Percentiles rank a stretch among this genome's conserved stretches.
Conservation (phyloP, 129 eudicot species). For the Helianthus tuberosus region DNA sequence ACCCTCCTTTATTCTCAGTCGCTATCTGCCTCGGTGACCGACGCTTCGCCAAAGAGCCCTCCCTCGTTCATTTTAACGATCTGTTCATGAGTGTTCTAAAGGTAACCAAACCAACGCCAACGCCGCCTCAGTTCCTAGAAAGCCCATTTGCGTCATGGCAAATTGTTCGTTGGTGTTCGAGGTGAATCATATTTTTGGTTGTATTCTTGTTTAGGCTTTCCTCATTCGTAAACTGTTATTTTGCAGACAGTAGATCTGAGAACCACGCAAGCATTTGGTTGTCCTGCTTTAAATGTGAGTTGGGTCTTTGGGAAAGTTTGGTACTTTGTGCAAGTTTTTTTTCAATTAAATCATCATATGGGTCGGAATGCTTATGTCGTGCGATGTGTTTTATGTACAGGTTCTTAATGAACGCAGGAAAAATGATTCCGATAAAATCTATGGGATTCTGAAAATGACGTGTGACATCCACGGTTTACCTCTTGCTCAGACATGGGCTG, state of each 20-base stretch:
- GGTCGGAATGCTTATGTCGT: not conserved
- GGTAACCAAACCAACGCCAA: too few species aligned
- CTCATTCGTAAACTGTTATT: not conserved
- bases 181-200: not conserved
- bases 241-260: not conserved
- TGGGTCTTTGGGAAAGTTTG: not conserved
- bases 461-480: not conserved
- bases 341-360: not conserved
- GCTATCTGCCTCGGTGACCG: too few species aligned
- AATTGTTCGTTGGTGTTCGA: too few species aligned
- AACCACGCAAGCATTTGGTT: not conserved
- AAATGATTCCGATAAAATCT: not conserved
- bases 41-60: too few species aligned
- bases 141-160: too few species aligned
- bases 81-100: too few species aligned
- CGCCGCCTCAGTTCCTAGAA: too few species aligned
- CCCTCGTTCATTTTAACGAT: too few species aligned
- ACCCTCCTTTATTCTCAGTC: too few species aligned
- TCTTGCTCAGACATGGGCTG: conserved; percentile 21
- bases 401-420: not conserved
- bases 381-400: not conserved
- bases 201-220: not conserved
- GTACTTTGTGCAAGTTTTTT: not conserved
- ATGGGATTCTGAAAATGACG: not conserved
- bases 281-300: not conserved